A percentile compares a stretch with the other conserved stretches of the same genome.
These are phyloP conservation scores for Aspergillus floridensis DNA, from an alignment of 2,329 filamentous ascomycete species.

Conservation along the genomic window DNA sequence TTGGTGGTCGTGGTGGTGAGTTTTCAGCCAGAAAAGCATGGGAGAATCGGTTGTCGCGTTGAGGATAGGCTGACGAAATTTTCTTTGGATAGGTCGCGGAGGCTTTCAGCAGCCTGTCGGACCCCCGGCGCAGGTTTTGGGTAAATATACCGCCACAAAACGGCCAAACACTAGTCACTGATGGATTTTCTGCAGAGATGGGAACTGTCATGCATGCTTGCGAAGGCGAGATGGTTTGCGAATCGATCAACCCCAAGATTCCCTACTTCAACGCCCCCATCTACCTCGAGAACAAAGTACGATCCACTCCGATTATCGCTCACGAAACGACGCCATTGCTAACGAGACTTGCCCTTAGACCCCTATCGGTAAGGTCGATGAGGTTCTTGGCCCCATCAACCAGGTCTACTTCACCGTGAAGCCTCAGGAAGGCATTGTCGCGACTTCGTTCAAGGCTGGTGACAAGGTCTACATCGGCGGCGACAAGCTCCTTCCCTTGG, in stretches of 20 bases:
- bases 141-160: slow-evolving; percentile 36
- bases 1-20: slow-evolving; percentile 43
- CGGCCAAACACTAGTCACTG: slow-evolving; percentile 23
- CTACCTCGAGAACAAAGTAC: slow-evolving; percentile 95
- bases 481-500: slow-evolving; percentile 91
- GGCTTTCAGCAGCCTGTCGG: slow-evolving; percentile 61
- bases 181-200: slow-evolving; percentile 64
- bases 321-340: background rate
- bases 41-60: slow-evolving; percentile 8
- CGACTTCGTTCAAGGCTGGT: slow-evolving; percentile 88
- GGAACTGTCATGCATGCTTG: slow-evolving; percentile 90
- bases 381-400: slow-evolving; percentile 95
- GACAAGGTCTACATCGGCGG: slow-evolving; percentile 96
- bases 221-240: slow-evolving; percentile 97
- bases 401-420: slow-evolving; percentile 99
- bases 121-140: slow-evolving; percentile 60
- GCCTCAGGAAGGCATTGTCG: slow-evolving; percentile 92
- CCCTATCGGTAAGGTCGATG: slow-evolving; percentile 92
- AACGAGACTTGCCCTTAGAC: slow-evolving; percentile 52
- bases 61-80: slow-evolving; percentile 33
- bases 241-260: slow-evolving; percentile 90
- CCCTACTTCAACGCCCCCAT: slow-evolving; percentile 99
- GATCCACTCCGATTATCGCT: slow-evolving; percentile 13
- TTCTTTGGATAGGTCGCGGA: slow-evolving; percentile 54
- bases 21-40: slow-evolving; percentile 25